These are phyloP conservation scores for Phyllosticta citriasiana DNA, from an alignment of 2,329 filamentous ascomycete species.

Conservation along the genomic window DNA sequence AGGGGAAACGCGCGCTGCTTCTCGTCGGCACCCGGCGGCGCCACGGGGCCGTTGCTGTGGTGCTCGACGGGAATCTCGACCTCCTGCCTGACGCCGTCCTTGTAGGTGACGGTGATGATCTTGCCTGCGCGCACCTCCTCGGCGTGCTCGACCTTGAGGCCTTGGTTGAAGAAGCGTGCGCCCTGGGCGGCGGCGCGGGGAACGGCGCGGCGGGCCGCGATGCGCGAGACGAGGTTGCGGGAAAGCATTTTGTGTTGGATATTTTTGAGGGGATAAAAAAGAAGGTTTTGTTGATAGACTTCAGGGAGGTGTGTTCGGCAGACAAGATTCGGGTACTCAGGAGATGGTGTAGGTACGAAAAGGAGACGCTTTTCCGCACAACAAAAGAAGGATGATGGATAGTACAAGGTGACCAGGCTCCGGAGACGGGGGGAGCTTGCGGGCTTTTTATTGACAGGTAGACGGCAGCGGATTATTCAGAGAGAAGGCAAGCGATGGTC, in stretches of 20 bases:
- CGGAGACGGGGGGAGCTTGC: neutral
- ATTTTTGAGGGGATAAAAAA: neutral
- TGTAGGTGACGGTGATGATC: conserved; percentile 10
- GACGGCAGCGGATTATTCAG: conserved; percentile 7
- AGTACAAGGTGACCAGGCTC: neutral
- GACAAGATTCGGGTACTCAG: neutral
- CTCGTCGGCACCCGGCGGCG: conserved; percentile 22
- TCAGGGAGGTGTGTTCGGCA: neutral
- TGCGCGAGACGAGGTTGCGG: conserved; percentile 5
- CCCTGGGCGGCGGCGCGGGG: neutral
- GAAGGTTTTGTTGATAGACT: neutral
- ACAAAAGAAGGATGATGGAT: conserved; percentile 1
- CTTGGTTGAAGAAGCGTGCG: conserved; percentile 8
- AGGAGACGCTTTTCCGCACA: neutral
- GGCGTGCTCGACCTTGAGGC: conserved; percentile 6
- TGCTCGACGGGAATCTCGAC: conserved; percentile 24
- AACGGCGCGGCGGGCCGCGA: conserved; percentile 7
- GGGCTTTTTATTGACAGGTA: conserved; percentile 6
- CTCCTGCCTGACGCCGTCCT: conserved; percentile 9
- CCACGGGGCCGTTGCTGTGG: conserved; percentile 20
- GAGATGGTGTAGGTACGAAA: neutral
- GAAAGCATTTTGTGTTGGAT: conserved; percentile 1
- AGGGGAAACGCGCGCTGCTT: conserved; percentile 22
- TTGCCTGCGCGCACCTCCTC: conserved; percentile 10
- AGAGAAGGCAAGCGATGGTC: neutral